phyloP scores from a whole-genome alignment of 225 moss, liverwort and hornwort genomes.

The Neckera pumila region DNA sequence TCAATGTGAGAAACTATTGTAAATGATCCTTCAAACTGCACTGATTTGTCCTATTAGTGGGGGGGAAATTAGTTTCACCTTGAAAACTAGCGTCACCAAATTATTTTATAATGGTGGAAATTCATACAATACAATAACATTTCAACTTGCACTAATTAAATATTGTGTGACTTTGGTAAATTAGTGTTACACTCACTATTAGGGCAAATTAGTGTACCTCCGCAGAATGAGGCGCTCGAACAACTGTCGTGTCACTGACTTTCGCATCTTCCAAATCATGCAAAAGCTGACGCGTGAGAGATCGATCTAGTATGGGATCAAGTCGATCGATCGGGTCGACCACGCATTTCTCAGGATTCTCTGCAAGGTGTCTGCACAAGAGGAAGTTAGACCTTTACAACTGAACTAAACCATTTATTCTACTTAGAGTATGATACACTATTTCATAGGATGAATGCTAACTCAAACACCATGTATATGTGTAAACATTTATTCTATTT shows the following conservation, averaged over 20 bases:
- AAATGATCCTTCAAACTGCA: neutral
- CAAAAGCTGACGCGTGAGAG: constrained; percentile 61
- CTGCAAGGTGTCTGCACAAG: constrained; percentile 43
- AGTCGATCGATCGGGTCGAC: constrained; percentile 70
- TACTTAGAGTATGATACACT: neutral
- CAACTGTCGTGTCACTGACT: constrained; percentile 31
- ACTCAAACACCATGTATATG: neutral
- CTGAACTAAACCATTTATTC: neutral
- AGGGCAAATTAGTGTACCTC: constrained; percentile 30
- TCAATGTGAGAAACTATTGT: neutral
- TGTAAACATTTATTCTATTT: too few species aligned
- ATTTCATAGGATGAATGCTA: neutral
- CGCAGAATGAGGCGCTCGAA: constrained; percentile 64
- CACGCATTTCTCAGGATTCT: constrained; percentile 52
- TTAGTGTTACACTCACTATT: neutral
- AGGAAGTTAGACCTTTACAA: neutral
- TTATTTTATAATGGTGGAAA: neutral
- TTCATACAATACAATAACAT: neutral
- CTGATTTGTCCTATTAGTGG: neutral
- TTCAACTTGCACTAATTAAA: neutral
- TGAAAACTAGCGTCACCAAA: neutral
- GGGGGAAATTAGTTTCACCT: neutral
- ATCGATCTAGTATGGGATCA: constrained; percentile 71
- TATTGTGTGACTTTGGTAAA: neutral
- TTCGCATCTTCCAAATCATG: constrained; percentile 30